phyloP scores from a whole-genome alignment of 2,329 filamentous ascomycete genomes.

The Ophiostoma angusticollis region DNA sequence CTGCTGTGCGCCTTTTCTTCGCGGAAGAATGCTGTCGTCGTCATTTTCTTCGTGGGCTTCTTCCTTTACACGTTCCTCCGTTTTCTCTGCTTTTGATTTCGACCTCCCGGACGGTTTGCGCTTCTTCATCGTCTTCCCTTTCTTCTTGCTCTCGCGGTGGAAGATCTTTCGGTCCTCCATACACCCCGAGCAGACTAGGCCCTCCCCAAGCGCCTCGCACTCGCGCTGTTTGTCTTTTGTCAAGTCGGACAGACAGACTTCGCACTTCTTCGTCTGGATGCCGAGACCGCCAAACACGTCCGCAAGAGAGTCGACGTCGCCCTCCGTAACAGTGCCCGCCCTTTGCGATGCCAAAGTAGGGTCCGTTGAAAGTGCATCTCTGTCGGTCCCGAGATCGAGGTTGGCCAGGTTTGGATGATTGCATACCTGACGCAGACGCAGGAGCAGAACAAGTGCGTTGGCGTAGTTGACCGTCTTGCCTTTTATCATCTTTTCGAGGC shows the following conservation, averaged over 20 bases:
- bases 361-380: conserved; percentile 64
- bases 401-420: conserved; percentile 87
- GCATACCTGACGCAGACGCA: conserved; percentile 83
- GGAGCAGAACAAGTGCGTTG: conserved; percentile 80
- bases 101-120: conserved; percentile 25
- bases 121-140: conserved; percentile 26
- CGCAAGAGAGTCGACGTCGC: conserved; percentile 70
- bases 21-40: conserved; percentile 15
- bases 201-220: conserved; percentile 22
- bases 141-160: conserved; percentile 29
- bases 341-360: conserved; percentile 32
- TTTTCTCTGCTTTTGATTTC: conserved; percentile 23
- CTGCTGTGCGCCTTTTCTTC: conserved; percentile 14
- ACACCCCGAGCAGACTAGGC: conserved; percentile 58
- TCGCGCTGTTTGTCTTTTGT: conserved; percentile 36
- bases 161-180: conserved; percentile 59
- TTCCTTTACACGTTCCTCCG: conserved; percentile 27
- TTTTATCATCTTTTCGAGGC: conserved; percentile 79
- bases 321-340: conserved; percentile 37
- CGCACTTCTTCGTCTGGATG: conserved; percentile 65
- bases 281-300: conserved; percentile 77
- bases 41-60: conserved; percentile 23
- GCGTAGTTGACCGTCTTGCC: conserved; percentile 71
- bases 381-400: conserved; percentile 74
- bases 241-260: conserved; percentile 65